Evolutionary conservation across 441 rosid species (phyloP), one percentile per base, ranked within the genome.

Genomic region (Iberis amara): DNA sequence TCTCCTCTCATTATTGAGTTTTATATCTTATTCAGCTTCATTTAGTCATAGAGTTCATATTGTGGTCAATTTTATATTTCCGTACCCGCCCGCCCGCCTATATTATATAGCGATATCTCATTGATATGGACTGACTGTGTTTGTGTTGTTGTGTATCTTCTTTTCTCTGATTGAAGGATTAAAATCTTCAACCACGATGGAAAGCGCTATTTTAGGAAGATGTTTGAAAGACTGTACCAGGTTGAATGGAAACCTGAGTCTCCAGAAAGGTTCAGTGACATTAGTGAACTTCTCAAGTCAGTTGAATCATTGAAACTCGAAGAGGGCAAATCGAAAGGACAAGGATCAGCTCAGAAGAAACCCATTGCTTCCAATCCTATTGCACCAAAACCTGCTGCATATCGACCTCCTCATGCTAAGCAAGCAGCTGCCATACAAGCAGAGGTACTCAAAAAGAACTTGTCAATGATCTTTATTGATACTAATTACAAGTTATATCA

Each of bases 361-460:
- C 9, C 75, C 57, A 52, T 71, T 39, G 35, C 75, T 36, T 12
- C 64, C 48, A 76, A 49, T 53, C 76, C 78, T 63, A 64, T 77
- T 24, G 62, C 69, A 15, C 76, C 75, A 49, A 89, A 83, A 79
- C 92, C 95, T n/a, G 83, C 85, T 44, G 95, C 90, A 41, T 87
- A 90, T 76, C 89, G 86, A 33, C 96, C 98, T 45, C 98, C 96
- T 0, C 90, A 87, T 68, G 94, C 98, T 35, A 90, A 85, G 68
- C 65, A 67, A 8, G 86, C 95, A 47, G 98, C 85, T 2, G 79
- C 80, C 18, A 47, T 81, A 64, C 92, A 81, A 72, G 88, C 95
- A 11, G 82, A 87, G 98, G 98, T 90, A 82, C 30, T 23, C 10
- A 38, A 42, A 49, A 52, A 24, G 23, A 35, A 18, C 35, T 33